Base-by-base conservation (phyloP, 164 flowering plant species). In the Warburgia ugandensis region DNA sequence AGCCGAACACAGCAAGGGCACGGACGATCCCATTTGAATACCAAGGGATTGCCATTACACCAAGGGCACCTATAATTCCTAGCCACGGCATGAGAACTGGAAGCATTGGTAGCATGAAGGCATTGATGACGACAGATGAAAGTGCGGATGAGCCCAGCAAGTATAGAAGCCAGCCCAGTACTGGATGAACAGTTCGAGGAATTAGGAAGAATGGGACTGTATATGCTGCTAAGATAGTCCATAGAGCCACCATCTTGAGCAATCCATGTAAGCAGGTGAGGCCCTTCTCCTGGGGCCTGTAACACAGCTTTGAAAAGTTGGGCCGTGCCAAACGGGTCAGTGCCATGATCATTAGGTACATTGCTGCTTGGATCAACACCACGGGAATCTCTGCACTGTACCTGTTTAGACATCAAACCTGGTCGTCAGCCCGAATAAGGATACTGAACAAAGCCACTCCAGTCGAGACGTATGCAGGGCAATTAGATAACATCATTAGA, bases 41-140 rank as follows among this genome's bases (percentile, higher is more conserved):
- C 81, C 83, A 84, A 23, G 99, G 95, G 58, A n/a, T 74, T 6
- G 90, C 97, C 99, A 94, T 89, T 41, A 82, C 87, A 9, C 79
- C 14, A 46, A 94, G 92, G 1, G 70, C 33, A 6, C 92, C 95
- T 6, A 73, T 41, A 9, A 89, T 76, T 14, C 76, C 81, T 1
- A 86, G 14, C 81, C 75, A 73, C 0, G 92, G 96, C 6, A 62
- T 50, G 9, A 94, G 23, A 23, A 94, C 81, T 0, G 81, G 69
- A 2, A 84, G 35, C 41, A 65, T 53, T 16, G 99, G 99, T 48
- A 94, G 67, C 45, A 83, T 35, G 55, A 89, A 84, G 2, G 75
- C 68, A 23, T 75, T 79, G 21, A 76, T 65, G 3, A 73, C 72
- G 22, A 86, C 47, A 1, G 73, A 79, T 37, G 70, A 78, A 27